These are phyloP conservation scores for Amaranthus palmeri DNA, from an alignment of 148 eudicot species.

Conservation along the genomic window DNA sequence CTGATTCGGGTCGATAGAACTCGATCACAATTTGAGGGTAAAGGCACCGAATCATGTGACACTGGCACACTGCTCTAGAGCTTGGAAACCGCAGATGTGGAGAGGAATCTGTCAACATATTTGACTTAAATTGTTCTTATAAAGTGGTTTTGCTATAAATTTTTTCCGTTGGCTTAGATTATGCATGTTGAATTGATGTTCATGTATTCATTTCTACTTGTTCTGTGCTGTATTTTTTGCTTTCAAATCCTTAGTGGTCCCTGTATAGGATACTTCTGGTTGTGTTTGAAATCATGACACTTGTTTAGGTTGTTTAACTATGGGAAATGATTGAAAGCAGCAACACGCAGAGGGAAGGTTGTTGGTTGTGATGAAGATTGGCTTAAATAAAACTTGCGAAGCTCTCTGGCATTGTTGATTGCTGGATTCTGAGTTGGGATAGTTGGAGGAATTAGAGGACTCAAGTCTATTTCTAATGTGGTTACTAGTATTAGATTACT, in stretches of 20 bases:
- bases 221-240: neutral
- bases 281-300: neutral
- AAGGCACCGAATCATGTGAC: too few relatives aligned
- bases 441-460: neutral
- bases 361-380: neutral
- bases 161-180: too few relatives aligned
- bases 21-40: too few relatives aligned
- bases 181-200: too few relatives aligned
- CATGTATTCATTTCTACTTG: neutral
- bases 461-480: neutral
- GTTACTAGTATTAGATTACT: neutral
- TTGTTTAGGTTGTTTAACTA: neutral
- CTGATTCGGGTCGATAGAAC: too few relatives aligned
- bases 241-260: neutral
- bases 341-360: neutral
- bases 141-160: too few relatives aligned
- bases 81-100: too few relatives aligned
- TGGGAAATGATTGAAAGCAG: neutral
- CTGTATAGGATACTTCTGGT: neutral
- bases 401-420: neutral
- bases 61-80: too few relatives aligned
- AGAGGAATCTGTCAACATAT: too few relatives aligned
- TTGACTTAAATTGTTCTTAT: too few relatives aligned
- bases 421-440: neutral
- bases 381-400: too few relatives aligned